These are phyloP conservation scores for Xylariales sp. DNA, from an alignment of 2,329 filamentous ascomycete species.

Conservation along the genomic window DNA sequence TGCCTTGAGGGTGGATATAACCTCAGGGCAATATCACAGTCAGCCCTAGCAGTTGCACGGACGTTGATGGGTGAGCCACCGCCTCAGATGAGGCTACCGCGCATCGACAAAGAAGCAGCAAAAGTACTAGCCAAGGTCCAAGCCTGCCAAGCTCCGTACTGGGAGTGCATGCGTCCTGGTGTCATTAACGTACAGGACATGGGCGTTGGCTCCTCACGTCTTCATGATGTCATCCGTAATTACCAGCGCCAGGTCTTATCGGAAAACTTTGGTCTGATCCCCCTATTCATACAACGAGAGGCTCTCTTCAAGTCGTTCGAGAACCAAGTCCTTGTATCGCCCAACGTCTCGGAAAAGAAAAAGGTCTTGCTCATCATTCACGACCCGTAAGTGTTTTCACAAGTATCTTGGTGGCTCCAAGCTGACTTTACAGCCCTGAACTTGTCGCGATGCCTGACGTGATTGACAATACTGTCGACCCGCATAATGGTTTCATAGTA, in stretches of 20 bases:
- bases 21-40: slow-evolving; percentile 84
- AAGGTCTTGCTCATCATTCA: slow-evolving; percentile 84
- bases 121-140: slow-evolving; percentile 55
- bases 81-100: slow-evolving; percentile 51
- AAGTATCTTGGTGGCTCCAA: slow-evolving; percentile 11
- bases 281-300: slow-evolving; percentile 73
- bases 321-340: slow-evolving; percentile 80
- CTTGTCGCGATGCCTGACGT: slow-evolving; percentile 63
- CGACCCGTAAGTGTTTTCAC: slow-evolving; percentile 62
- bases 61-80: slow-evolving; percentile 96
- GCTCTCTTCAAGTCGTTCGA: slow-evolving; percentile 72
- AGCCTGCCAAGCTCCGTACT: slow-evolving; percentile 64
- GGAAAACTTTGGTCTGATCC: slow-evolving; percentile 71
- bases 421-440: slow-evolving; percentile 51
- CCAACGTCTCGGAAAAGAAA: slow-evolving; percentile 59
- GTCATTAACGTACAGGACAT: slow-evolving; percentile 50
- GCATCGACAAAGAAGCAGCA: slow-evolving; percentile 53
- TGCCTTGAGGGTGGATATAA: slow-evolving; percentile 97
- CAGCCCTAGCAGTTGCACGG: slow-evolving; percentile 82
- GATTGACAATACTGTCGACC: slow-evolving; percentile 67
- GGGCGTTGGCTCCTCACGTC: slow-evolving; percentile 52
- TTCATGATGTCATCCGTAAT: slow-evolving; percentile 75
- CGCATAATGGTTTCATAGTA: slow-evolving; percentile 87
- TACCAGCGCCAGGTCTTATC: slow-evolving; percentile 70
- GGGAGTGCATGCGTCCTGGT: slow-evolving; percentile 80